These are phyloP conservation scores for Wickerhamomyces sydowiorum DNA, from an alignment of 805 yeast species.

Conservation along the genomic window DNA sequence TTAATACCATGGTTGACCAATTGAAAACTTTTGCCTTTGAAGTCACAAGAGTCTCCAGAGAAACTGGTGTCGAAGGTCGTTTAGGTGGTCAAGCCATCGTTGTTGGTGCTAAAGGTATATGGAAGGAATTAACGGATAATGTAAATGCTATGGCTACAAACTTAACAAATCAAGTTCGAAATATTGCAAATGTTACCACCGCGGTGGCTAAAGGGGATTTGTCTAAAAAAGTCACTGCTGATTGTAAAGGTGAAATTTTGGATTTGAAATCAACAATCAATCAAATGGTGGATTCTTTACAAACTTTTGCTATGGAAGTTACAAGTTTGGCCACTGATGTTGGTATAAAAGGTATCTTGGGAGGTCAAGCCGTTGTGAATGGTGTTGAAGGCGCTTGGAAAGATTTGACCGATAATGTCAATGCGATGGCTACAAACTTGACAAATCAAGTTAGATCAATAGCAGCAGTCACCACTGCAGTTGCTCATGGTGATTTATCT, in stretches of 20 bases:
- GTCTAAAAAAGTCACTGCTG: conserved; percentile 79
- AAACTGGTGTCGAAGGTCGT: conserved; percentile 89
- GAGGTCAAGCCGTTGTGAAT: conserved; percentile 77
- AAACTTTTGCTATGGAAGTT: conserved; percentile 81
- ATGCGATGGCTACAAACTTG: conserved; percentile 80
- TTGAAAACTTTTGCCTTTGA: conserved; percentile 83
- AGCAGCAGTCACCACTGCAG: conserved; percentile 85
- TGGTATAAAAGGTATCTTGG: conserved; percentile 78
- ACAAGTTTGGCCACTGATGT: conserved; percentile 81
- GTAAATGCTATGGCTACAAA: conserved; percentile 92
- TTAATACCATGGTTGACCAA: conserved; percentile 87
- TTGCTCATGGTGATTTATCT: conserved; percentile 75
- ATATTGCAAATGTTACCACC: conserved; percentile 80
- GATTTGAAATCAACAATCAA: conserved; percentile 40
- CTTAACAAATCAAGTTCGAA: conserved; percentile 84
- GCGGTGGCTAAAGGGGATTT: conserved; percentile 90
- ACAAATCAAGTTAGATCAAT: conserved; percentile 83
- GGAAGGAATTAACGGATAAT: conserved; percentile 87
- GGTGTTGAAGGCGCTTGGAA: conserved; percentile 85
- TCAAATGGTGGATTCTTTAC: conserved; percentile 81
- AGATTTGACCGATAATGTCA: conserved; percentile 79
- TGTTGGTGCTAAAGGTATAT: conserved; percentile 79
- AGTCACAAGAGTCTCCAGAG: conserved; percentile 85
- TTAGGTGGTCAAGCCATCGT: conserved; percentile 90
- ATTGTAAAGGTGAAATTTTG: conserved; percentile 80